Evolutionary conservation across 495 filamentous ascomycete genomes (phyloP).

Genomic region (Lepraria neglecta): DNA sequence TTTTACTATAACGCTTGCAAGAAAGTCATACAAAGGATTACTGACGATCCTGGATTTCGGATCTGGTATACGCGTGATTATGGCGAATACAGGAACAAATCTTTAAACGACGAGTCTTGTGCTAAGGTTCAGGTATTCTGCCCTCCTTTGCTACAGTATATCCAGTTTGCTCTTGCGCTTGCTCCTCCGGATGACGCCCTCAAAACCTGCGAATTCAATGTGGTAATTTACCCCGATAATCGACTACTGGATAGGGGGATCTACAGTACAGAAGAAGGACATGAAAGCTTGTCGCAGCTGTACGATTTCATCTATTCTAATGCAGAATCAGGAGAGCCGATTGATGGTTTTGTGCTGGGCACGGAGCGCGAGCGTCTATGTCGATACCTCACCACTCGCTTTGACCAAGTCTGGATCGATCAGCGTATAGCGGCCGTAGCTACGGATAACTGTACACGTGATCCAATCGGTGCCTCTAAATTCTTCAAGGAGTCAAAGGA

Average conservation of each 20-base stretch:
- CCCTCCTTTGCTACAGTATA: conserved; percentile 3
- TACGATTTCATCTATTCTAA: neutral
- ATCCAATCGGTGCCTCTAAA: neutral
- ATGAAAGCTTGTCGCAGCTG: neutral
- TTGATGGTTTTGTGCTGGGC: neutral
- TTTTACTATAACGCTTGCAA: neutral
- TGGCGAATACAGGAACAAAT: neutral
- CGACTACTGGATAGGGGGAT: neutral
- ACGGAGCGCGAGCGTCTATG: neutral
- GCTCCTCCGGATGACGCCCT: neutral
- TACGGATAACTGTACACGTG: neutral
- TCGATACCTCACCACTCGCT: neutral
- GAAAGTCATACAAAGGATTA: neutral
- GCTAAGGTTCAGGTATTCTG: neutral
- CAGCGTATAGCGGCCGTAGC: neutral
- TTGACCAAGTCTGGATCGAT: neutral
- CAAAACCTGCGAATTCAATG: neutral
- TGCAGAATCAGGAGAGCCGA: neutral
- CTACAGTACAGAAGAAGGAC: neutral
- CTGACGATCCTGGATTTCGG: neutral
- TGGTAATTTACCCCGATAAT: conserved; percentile 2
- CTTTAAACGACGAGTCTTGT: neutral
- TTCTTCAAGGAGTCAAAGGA: neutral
- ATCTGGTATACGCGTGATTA: accelerated
- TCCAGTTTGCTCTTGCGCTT: neutral